Conservation (phyloP, 148 eudicot genomes). For the Persicaria tinctoria region DNA sequence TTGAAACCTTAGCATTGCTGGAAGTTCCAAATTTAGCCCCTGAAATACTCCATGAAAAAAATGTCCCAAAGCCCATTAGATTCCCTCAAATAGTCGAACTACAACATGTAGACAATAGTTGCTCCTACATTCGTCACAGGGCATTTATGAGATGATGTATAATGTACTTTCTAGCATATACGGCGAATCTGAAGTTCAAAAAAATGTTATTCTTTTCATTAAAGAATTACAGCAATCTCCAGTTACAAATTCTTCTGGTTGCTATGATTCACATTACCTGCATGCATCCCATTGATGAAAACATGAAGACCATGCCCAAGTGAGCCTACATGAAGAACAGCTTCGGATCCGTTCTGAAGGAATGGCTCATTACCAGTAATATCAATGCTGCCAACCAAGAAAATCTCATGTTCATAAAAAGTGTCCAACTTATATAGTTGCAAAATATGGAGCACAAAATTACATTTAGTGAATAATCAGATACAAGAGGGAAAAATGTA, state of each 20-base stretch:
- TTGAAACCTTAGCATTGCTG: constrained; percentile 35
- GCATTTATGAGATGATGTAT: too few relatives aligned
- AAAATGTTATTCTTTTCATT: too few relatives aligned
- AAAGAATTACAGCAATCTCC: too few relatives aligned
- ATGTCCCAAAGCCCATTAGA: too few relatives aligned
- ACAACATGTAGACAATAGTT: too few relatives aligned
- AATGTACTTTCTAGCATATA: too few relatives aligned
- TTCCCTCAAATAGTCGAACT: too few relatives aligned
- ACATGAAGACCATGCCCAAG: constrained; percentile 80
- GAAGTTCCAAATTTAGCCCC: constrained; percentile 30
- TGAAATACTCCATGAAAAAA: constrained; percentile 11
- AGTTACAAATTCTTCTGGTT: neutral
- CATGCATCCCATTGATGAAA: constrained; percentile 66
- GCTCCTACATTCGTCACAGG: too few relatives aligned
- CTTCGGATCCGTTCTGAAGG: constrained; percentile 59
- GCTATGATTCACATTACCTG: constrained; percentile 35
- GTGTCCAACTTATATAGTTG: neutral
- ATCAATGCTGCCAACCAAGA: constrained; percentile 35
- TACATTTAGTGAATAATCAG: neutral
- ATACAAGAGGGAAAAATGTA: neutral
- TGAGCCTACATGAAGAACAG: constrained; percentile 68
- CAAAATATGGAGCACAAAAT: neutral
- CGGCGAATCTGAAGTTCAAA: too few relatives aligned
- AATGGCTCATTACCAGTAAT: constrained; percentile 55
- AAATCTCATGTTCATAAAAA: neutral